Percentiles rank a stretch among this genome's conserved stretches.
Conservation (phyloP, 169 alveolate genomes). For the Sarcocystis neurona region DNA sequence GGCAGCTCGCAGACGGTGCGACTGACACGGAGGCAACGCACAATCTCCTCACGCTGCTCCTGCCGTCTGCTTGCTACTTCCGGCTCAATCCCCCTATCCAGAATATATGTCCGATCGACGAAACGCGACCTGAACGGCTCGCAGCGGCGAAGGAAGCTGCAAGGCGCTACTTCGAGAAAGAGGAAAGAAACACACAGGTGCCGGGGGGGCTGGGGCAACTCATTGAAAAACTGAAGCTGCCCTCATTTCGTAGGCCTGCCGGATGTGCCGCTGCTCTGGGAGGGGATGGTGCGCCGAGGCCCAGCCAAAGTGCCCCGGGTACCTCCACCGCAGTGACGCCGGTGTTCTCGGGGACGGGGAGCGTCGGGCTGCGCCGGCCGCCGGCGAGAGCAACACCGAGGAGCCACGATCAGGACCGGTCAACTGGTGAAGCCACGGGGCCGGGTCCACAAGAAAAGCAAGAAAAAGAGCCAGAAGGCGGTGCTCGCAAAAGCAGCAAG, state of each 20-base stretch:
- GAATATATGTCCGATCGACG: conserved; percentile 69
- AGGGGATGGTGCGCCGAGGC: not conserved
- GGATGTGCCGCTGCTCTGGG: not conserved
- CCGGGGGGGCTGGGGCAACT: conserved; percentile 14
- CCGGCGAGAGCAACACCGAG: not conserved
- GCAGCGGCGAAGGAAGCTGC: conserved; percentile 68
- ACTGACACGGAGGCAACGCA: conserved; percentile 76
- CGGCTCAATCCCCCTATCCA: conserved; percentile 75
- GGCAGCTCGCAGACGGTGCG: conserved; percentile 74
- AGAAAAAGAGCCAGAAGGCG: too few species aligned
- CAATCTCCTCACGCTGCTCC: conserved; percentile 66
- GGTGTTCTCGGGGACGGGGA: not conserved
- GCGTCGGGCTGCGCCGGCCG: not conserved
- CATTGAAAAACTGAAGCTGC: not conserved
- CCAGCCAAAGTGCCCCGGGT: not conserved
- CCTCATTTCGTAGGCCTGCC: not conserved
- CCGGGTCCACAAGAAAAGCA: too few species aligned
- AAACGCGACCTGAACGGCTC: conserved; percentile 70
- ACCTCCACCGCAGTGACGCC: not conserved
- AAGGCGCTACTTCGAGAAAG: conserved; percentile 67
- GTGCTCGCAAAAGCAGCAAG: too few species aligned
- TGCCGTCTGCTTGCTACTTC: conserved; percentile 68
- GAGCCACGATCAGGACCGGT: too few species aligned
- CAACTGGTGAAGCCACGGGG: too few species aligned
- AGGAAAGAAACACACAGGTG: not conserved